phyloP scores from a whole-genome alignment of 495 filamentous ascomycete genomes.

The Podospora australis region DNA sequence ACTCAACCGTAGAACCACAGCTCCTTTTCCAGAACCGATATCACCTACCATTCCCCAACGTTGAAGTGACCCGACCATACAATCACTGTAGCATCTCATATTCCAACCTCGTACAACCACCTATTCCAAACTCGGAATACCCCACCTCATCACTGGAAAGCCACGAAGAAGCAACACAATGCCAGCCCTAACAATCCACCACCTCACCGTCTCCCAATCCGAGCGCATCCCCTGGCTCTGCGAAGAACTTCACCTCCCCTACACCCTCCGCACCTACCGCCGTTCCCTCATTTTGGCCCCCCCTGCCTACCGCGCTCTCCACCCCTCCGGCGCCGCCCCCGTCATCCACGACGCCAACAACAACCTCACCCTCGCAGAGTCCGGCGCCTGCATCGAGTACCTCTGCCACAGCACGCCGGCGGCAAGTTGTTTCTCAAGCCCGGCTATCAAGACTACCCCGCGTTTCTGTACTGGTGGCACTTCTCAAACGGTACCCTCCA shows the following conservation, averaged over 20 bases:
- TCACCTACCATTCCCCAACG: too few species aligned
- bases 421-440: conserved; percentile 39
- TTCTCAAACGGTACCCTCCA: conserved; percentile 53
- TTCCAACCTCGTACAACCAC: too few species aligned
- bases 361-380: conserved; percentile 46
- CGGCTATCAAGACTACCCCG: conserved; percentile 38
- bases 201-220: conserved; percentile 49
- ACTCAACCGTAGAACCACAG: too few species aligned
- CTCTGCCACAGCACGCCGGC: conserved; percentile 45
- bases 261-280: conserved; percentile 45
- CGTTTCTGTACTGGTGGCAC: conserved; percentile 58
- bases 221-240: conserved; percentile 58
- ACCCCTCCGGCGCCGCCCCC: conserved; percentile 48
- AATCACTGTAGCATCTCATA: too few species aligned
- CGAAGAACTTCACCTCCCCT: conserved; percentile 53
- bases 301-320: conserved; percentile 43
- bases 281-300: conserved; percentile 48
- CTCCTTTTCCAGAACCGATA: too few species aligned
- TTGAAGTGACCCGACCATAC: too few species aligned
- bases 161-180: too few species aligned
- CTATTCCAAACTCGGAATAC: too few species aligned
- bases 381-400: conserved; percentile 51
- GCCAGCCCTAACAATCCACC: too few species aligned
- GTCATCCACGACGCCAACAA: conserved; percentile 44
- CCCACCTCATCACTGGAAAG: too few species aligned